Base-by-base conservation (phyloP, 495 filamentous ascomycete species). In the Daldinia loculata region DNA sequence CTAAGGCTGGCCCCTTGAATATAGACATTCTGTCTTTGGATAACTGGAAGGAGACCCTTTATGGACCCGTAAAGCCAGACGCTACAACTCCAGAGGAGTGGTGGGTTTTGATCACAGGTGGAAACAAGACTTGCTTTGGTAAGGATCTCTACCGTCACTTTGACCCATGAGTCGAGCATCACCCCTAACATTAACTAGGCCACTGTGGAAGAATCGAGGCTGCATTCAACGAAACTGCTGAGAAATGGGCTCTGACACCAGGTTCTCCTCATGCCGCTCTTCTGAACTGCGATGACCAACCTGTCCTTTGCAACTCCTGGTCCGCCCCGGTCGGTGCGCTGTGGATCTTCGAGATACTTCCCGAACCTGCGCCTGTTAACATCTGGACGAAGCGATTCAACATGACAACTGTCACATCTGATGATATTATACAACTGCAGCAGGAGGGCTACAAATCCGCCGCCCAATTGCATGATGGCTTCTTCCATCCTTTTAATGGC, bases 61-160 rank as follows among this genome's bases (percentile, higher is more conserved):
- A 93, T 67, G 84, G 81, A 24, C 89, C 91, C 8, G 85, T 89
- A 8, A 81, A 85, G 59, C 78, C 88, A 14, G 81, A 75, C 6
- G 82, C 83, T 55, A 84, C 81, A 27, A 81, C 75, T 24, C 86
- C 91, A 2, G 88, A 91, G 79, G 90, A 94, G 78, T 97, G 91
- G 92, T 88, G 91, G 82, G 82, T 97, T 65, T 87, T 91, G 75
- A 79, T 96, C 56, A 92, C 91, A 1, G 94, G 94, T 56, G 89
- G 92, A 45, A 96, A 97, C 81, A 93, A 91, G 83, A 94, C 93
- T 30, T 98, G 94, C 83, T 93, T 88, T 74, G 93, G 83, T 85
- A 74, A 69, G 81, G 84, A 61, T n/a, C 78, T 83, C 65, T 91
- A n/a, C 12, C 5, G 22, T 24, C 12, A 38, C 7, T 56, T 27